Percentiles rank a stretch among this genome's conserved stretches.
Evolutionary conservation across 176 grass and related monocot species (phyloP).

Genomic region (Zoysia pacifica): DNA sequence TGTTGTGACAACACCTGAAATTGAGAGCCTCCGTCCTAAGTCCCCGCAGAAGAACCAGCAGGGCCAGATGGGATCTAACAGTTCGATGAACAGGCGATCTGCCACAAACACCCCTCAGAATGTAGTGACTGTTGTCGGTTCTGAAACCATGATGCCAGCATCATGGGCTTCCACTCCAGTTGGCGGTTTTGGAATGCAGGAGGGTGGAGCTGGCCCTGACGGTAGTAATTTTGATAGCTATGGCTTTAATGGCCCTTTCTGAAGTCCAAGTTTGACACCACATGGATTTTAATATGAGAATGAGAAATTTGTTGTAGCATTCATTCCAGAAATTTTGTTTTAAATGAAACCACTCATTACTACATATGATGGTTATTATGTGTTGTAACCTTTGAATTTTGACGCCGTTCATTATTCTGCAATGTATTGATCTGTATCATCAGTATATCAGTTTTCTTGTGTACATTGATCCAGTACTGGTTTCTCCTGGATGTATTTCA

Average conservation of each 20-base stretch:
- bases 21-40: conserved; percentile 78
- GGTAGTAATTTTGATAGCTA: conserved; percentile 40
- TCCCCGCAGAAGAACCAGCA: conserved; percentile 61
- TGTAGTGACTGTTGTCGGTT: conserved; percentile 17
- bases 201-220: conserved; percentile 34
- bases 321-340: conserved; percentile 21
- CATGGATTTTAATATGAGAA: conserved; percentile 52
- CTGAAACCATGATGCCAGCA: conserved; percentile 20
- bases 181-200: conserved; percentile 42
- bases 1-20: conserved; percentile 86
- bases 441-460: background rate
- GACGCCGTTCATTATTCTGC: background rate
- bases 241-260: conserved; percentile 50
- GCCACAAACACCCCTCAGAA: conserved; percentile 41
- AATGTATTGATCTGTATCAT: background rate
- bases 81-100: conserved; percentile 52
- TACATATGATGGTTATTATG: background rate
- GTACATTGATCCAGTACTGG: background rate
- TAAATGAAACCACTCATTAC: conserved; percentile 15
- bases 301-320: conserved; percentile 51
- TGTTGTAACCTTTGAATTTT: conserved; percentile 1
- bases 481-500: background rate
- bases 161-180: conserved; percentile 50
- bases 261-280: conserved; percentile 38
- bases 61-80: conserved; percentile 11